These are phyloP conservation scores for Vaccinium darrowii DNA, from an alignment of 148 eudicot genomes.

Conservation along the genomic window DNA sequence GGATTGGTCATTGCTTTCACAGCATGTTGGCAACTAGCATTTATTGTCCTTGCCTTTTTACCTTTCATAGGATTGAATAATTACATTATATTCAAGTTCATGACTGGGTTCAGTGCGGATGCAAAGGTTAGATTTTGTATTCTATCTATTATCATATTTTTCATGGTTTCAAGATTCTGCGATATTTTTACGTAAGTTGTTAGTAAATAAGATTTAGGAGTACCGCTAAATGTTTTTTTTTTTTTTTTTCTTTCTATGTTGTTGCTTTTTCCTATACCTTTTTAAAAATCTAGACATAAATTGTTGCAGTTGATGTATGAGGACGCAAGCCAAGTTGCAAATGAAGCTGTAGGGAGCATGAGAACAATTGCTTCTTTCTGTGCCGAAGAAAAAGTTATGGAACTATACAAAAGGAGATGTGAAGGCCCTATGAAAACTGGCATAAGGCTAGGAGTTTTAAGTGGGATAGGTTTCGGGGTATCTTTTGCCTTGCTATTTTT, in stretches of 20 bases:
- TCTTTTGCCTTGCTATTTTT: slow-evolving; percentile 36
- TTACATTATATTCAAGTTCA: slow-evolving; percentile 51
- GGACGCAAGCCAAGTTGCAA: slow-evolving; percentile 87
- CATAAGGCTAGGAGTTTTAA: slow-evolving; percentile 50
- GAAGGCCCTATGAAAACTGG: slow-evolving; percentile 51
- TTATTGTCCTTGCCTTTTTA: slow-evolving; percentile 59
- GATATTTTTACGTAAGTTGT: background rate
- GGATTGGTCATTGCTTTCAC: slow-evolving; percentile 64
- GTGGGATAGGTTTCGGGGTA: slow-evolving; percentile 55
- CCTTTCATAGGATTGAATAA: slow-evolving; percentile 65
- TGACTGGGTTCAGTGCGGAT: slow-evolving; percentile 80
- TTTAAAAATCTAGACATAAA: background rate
- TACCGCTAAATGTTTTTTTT: no score
- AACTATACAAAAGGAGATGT: slow-evolving; percentile 50
- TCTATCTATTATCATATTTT: background rate
- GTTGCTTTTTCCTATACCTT: no score
- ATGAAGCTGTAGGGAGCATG: slow-evolving; percentile 77
- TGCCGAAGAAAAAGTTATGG: slow-evolving; percentile 24
- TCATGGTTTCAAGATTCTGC: background rate
- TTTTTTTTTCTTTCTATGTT: background rate
- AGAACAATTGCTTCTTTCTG: slow-evolving; percentile 80
- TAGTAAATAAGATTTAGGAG: no score
- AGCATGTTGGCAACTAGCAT: slow-evolving; percentile 76
- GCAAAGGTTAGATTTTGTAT: slow-evolving; percentile 51
- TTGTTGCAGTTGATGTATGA: slow-evolving; percentile 51